A percentile compares a stretch with the other conserved stretches of the same genome.
Evolutionary conservation across 805 yeast species (phyloP).

Genomic region (Saturnispora saitoi): DNA sequence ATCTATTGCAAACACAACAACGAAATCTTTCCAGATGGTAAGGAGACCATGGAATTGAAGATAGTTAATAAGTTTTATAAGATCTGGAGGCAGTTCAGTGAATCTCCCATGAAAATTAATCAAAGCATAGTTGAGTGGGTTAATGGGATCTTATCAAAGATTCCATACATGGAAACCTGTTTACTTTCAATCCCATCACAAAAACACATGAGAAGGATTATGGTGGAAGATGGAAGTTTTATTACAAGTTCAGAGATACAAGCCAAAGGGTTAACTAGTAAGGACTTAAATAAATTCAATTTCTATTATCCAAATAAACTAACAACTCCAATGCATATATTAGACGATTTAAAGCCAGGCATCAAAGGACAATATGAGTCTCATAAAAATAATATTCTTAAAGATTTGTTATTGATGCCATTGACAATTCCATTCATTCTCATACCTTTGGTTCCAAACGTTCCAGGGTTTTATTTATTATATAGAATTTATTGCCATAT

Average conservation of each 20-base stretch:
- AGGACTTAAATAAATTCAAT: constrained; percentile 32
- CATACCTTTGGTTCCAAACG: constrained; percentile 81
- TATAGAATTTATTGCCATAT: constrained; percentile 80
- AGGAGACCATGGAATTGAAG: constrained; percentile 30
- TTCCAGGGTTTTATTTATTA: constrained; percentile 81
- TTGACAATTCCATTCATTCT: constrained; percentile 71
- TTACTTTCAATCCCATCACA: constrained; percentile 70
- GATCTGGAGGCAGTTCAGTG: constrained; percentile 55
- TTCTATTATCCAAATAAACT: constrained; percentile 43
- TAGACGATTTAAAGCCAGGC: constrained; percentile 34
- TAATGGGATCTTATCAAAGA: constrained; percentile 44
- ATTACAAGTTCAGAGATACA: constrained; percentile 9
- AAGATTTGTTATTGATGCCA: constrained; percentile 58
- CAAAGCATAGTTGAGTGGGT: constrained; percentile 47
- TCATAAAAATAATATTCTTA: constrained; percentile 48
- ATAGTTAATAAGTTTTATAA: constrained; percentile 41
- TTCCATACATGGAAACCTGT: constrained; percentile 76
- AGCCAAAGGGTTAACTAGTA: constrained; percentile 12
- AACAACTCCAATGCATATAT: constrained; percentile 24
- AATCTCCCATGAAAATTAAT: constrained; percentile 50
- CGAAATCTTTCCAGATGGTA: constrained; percentile 27
- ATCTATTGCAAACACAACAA: constrained; percentile 57
- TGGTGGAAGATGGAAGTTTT: constrained; percentile 8
- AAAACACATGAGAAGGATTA: constrained; percentile 43
- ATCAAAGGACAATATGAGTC: constrained; percentile 36